Conservation (phyloP, 768 basidiomycete genomes). For the Hypholoma fasciculare region DNA sequence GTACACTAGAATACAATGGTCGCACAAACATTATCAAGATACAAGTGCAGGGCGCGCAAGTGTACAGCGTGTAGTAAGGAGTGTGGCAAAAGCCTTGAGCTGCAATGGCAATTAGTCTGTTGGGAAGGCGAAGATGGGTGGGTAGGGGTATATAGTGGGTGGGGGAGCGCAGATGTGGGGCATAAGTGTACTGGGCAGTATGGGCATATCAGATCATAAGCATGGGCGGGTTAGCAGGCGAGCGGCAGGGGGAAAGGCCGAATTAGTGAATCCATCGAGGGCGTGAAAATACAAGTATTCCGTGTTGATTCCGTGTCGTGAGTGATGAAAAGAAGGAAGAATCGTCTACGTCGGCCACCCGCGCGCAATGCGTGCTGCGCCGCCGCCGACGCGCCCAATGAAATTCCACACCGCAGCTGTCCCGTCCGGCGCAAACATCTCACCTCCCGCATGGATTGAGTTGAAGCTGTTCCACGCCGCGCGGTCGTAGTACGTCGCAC, state of each 20-base stretch:
- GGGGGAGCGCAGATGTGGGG: neutral
- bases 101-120: conserved; percentile 1
- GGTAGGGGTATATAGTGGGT: neutral
- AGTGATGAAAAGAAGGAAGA: neutral
- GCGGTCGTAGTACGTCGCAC: conserved; percentile 73
- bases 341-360: conserved; percentile 69
- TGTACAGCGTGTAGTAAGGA: neutral
- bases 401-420: conserved; percentile 68
- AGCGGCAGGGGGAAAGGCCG: neutral
- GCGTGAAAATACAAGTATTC: neutral
- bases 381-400: conserved; percentile 70
- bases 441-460: conserved; percentile 64
- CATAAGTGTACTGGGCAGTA: neutral
- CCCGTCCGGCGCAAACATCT: conserved; percentile 64
- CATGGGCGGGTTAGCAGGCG: neutral
- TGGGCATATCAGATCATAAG: neutral
- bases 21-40: conserved; percentile 22
- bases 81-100: neutral
- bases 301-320: neutral
- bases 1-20: conserved; percentile 32
- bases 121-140: neutral
- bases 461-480: conserved; percentile 82
- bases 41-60: conserved; percentile 4
- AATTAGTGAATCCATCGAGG: neutral
- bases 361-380: conserved; percentile 71